Evolutionary conservation across 257 asterid species (phyloP).

Genomic region (Fraxinus anomala): DNA sequence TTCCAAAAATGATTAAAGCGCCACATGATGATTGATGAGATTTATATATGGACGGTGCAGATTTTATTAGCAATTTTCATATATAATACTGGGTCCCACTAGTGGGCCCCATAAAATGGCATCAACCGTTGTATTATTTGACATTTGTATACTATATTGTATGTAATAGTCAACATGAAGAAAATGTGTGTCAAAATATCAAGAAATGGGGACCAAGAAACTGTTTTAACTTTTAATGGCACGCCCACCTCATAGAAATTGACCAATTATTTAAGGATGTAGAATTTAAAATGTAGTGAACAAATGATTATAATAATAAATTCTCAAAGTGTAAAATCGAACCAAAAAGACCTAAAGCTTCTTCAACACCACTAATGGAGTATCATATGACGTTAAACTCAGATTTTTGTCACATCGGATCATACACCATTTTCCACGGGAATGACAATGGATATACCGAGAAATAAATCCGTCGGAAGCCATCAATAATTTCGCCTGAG

Average conservation of each 20-base stretch:
- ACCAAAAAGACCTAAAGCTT: too few species aligned
- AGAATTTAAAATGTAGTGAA: too few species aligned
- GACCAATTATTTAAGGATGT: not conserved
- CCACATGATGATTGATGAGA: not conserved
- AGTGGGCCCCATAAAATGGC: not conserved
- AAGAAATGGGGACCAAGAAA: not conserved
- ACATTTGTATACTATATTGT: not conserved
- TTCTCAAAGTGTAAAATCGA: too few species aligned
- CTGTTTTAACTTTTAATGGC: not conserved
- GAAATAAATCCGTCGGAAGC: too few species aligned
- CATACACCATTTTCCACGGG: too few species aligned
- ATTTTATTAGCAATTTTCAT: not conserved
- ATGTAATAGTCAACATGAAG: not conserved
- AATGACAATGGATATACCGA: too few species aligned
- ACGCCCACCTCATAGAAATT: not conserved
- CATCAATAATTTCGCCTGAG: too few species aligned
- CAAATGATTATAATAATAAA: too few species aligned
- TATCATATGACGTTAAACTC: too few species aligned
- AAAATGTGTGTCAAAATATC: not conserved
- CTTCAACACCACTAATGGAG: too few species aligned
- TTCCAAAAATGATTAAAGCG: not conserved
- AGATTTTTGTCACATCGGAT: too few species aligned
- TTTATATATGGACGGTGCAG: not conserved
- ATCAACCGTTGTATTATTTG: not conserved
- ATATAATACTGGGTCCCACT: not conserved